Evolutionary conservation across 495 filamentous ascomycete species (phyloP).

Genomic region (Penicillium antarcticum): DNA sequence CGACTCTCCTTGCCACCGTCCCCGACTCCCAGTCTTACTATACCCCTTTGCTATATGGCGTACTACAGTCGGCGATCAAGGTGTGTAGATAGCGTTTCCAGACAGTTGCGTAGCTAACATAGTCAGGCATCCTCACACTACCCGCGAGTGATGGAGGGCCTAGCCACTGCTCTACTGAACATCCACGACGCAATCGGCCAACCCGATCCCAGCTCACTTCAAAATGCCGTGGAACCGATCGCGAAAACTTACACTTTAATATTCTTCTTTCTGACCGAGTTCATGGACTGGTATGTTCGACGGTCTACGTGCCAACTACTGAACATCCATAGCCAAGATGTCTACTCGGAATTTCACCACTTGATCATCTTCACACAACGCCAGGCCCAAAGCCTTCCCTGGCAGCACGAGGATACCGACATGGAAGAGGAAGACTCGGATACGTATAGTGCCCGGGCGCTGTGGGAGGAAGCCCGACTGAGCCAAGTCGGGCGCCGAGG

Average conservation of each 20-base stretch:
- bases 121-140: conserved; percentile 44
- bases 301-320: conserved; percentile 40
- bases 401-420: conserved; percentile 22
- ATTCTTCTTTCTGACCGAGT: conserved; percentile 46
- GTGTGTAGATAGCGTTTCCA: conserved; percentile 17
- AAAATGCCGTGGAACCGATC: conserved; percentile 26
- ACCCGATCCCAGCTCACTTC: conserved; percentile 15
- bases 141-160: conserved; percentile 41
- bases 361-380: conserved; percentile 37
- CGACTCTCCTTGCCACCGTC: conserved; percentile 30
- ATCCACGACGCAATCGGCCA: conserved; percentile 39
- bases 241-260: conserved; percentile 42
- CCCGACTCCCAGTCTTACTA: conserved; percentile 34
- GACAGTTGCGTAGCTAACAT: background rate
- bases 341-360: conserved; percentile 39
- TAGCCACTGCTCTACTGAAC: conserved; percentile 38
- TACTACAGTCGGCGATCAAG: conserved; percentile 45
- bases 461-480: conserved; percentile 36
- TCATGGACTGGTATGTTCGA: conserved; percentile 48
- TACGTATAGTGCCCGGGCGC: conserved; percentile 20
- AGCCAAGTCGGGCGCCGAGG: conserved; percentile 38
- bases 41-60: conserved; percentile 43
- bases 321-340: conserved; percentile 44
- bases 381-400: conserved; percentile 22
- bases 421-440: conserved; percentile 28